Base-by-base conservation (phyloP, 108 stramenopile genomes). In the Schizochytrium sp. region DNA sequence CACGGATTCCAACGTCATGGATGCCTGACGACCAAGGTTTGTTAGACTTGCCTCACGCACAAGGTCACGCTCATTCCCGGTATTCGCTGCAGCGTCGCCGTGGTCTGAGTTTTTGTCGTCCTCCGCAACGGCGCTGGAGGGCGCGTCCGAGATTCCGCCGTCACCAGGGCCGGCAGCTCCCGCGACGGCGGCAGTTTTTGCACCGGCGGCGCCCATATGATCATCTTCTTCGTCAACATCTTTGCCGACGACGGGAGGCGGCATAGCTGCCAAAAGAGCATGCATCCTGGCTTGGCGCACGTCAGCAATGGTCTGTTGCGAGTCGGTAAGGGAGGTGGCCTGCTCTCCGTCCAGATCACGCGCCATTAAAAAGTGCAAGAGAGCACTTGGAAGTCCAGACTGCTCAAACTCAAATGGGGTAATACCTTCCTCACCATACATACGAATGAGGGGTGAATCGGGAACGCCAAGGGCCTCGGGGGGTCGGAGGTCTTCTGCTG, bases 231-330 rank as follows among this genome's bases (percentile, higher is more conserved):
- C 76, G 51, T 47, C 76, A 23, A 53, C 76, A 83, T 83, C 76
- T 45, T 83, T 53, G 4, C 76, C 23, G 6, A 83, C 76, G 12
- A 83, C 76, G 4, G 76, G 76, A 12, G 76, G 76, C 45, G 76
- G 76, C 76, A 83, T 83, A 5, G 76, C 76, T 6, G 76, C 45
- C 45, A 83, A 23, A 47, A 83, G 76, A 45, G 76, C 76, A 23
- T 83, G 76, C 76, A 83, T 83, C 76, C 76, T 47, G n/a, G 45
- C 6, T 83, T 83, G 48, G 3, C 76, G 76, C n/a, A 83, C 76
- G 5, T 83, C 51, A 16, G 76, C 51, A 47, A 69, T 8, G 14
- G 8, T 57, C 55, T 16, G 55, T 57, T 16, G 55, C 14, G 55
- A 34, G 34, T 34, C 34, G 34, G 34, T 34, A 34, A 34, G 34